These are phyloP conservation scores for Sarocladium brachiariae DNA, from an alignment of 2,329 filamentous ascomycete genomes.

Conservation along the genomic window DNA sequence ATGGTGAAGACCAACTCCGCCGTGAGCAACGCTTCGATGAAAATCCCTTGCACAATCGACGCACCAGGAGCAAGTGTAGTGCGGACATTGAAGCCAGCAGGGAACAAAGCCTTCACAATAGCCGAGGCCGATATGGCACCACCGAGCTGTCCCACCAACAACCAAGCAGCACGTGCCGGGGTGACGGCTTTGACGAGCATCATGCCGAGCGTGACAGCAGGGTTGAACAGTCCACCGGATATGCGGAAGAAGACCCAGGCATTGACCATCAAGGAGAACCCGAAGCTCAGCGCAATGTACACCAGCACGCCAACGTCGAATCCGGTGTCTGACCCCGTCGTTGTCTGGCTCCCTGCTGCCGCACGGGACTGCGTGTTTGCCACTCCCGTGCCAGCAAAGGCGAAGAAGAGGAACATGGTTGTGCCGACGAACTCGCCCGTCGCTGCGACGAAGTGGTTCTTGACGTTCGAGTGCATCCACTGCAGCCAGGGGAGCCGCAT, in stretches of 20 bases:
- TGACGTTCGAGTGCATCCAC: constrained; percentile 40
- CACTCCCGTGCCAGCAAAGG: constrained; percentile 33
- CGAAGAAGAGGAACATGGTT: constrained; percentile 36
- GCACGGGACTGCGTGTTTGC: constrained; percentile 31
- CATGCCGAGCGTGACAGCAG: constrained; percentile 42
- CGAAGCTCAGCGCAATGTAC: constrained; percentile 35
- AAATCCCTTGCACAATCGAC: constrained; percentile 36
- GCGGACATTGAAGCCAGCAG: constrained; percentile 33
- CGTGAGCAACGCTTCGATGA: constrained; percentile 43
- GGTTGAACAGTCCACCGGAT: constrained; percentile 31
- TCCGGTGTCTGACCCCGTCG: constrained; percentile 34
- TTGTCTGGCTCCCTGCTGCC: constrained; percentile 24
- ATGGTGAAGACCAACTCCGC: constrained; percentile 41
- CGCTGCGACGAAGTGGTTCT: constrained; percentile 34
- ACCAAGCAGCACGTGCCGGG: constrained; percentile 34
- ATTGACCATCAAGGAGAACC: constrained; percentile 37
- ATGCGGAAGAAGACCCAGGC: constrained; percentile 43
- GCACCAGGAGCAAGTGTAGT: constrained; percentile 34
- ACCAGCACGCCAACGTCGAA: constrained; percentile 36
- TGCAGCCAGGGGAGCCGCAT: constrained; percentile 36
- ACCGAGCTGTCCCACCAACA: constrained; percentile 45
- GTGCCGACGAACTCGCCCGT: constrained; percentile 35
- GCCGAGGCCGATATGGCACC: constrained; percentile 37
- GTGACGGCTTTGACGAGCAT: constrained; percentile 42
- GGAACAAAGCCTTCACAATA: constrained; percentile 35